Evolutionary conservation across 768 basidiomycete species (phyloP), one percentile per base, ranked within the genome.

Genomic region (Suillus ampliporus): DNA sequence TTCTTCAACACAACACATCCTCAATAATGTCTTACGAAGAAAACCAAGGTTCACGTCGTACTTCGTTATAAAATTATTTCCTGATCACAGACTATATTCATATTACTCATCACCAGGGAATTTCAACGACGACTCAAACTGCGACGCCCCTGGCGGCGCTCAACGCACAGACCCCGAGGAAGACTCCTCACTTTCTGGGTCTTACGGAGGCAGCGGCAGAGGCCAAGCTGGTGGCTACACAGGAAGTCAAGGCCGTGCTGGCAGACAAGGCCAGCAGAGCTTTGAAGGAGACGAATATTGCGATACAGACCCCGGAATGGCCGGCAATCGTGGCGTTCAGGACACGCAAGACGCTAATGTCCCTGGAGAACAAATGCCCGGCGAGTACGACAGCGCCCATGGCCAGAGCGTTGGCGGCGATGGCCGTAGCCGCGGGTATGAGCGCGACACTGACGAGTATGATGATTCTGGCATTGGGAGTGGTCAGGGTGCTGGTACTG

Each of bases 221-320:
- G 64, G 64, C 15, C 64, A 63, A 51, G 56, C 54, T n/a, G 64
- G 64, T 37, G 61, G 64, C 8, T 58, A 64, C 54, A 41, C 21
- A 28, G 62, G 61, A 31, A 53, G 14, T 6, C 17, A 34, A 17
- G 10, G 40, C 6, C 46, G 53, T 17, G 31, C n/a, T 17, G 17
- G 47, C 21, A n/a, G 40, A 15, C 62, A 35, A 34, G 62, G 21
- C 26, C 26, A 19, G 28, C 21, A 64, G 35, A 13, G 19, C 34
- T 26, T 6, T 5, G 61, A 35, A 35, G 3, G 8, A 5, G 51
- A 63, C 8, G 21, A 53, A 4, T 47, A 41, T 17, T 57, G n/a
- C 28, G 57, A 43, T 2, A 58, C 57, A 17, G 64, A 65, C 35
- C 58, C 64, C 15, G 64, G 62, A 23, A 40, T 63, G 57, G 58